Evolutionary conservation across 352 stramenopile species (phyloP), one percentile per base, ranked within the genome.

Genomic region (Pythium rhizo-oryzae): DNA sequence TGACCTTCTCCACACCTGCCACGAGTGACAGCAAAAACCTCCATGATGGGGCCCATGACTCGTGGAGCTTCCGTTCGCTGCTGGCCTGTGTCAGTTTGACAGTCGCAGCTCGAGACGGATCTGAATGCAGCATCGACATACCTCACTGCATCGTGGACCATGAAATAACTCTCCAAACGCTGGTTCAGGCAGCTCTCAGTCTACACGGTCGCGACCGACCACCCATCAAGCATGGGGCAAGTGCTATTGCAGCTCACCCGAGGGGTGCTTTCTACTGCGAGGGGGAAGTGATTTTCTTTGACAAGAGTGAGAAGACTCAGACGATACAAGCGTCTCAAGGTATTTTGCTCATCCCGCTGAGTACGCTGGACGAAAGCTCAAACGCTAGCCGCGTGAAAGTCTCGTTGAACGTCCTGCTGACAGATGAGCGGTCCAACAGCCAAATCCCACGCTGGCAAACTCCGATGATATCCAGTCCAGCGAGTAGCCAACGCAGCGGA

Each of bases 371-470:
- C 25, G 63, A 70, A 64, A 25, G 63, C 16, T 15, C 46, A 15
- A 19, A 37, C 2, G 43, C 33, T 4, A 15, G 39, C 24, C 63
- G 55, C 1, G 9, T 56, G 2, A 25, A 18, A 33, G 37, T 70
- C 2, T 60, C 35, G 8, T 24, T 70, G 35, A 58, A 64, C 33
- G 63, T 70, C 46, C 9, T 70, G 23, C 47, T 70, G 4, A 64
- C 63, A 4, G 63, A 70, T 28, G 63, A 64, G 37, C 63, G 63
- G 15, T 64, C 55, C 3, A 70, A 60, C 47, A 70, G 63, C 39
- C 33, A 52, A 19, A 19, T 64, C 11, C 47, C 63, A n/a, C 28
- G 47, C 9, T 64, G 63, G 55, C 24, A 59, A n/a, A 23, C 55
- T 12, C 37, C 55, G 18, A 59, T 64, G 54, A 1, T 67, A 61